Conservation (phyloP, 2,329 filamentous ascomycete genomes). For the Blumeria graminis region DNA sequence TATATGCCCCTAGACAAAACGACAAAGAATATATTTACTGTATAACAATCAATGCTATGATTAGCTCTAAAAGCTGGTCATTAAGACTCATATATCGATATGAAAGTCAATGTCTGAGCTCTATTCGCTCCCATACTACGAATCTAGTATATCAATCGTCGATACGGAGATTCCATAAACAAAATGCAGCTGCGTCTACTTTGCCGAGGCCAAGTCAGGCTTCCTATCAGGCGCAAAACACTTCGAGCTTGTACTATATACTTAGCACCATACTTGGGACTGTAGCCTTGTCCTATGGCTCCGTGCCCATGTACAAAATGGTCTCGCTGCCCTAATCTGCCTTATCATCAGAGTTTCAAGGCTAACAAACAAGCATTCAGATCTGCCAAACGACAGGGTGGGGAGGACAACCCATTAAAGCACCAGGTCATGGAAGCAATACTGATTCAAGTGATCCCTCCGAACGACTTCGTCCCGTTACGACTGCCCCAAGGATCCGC, state of each 20-base stretch:
- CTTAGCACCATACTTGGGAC: slow-evolving; percentile 58
- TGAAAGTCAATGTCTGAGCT: too few relatives aligned
- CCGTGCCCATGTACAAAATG: slow-evolving; percentile 75
- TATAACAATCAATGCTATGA: too few relatives aligned
- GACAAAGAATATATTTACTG: too few relatives aligned
- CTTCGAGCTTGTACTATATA: slow-evolving; percentile 47
- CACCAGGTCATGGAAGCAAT: slow-evolving; percentile 35
- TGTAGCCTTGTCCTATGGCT: slow-evolving; percentile 58
- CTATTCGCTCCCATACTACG: too few relatives aligned
- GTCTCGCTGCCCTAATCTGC: slow-evolving; percentile 18
- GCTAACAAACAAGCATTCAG: slow-evolving; percentile 17
- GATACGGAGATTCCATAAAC: too few relatives aligned
- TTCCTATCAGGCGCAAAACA: slow-evolving; percentile 42
- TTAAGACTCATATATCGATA: too few relatives aligned
- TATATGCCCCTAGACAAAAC: too few relatives aligned
- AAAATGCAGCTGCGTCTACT: too few relatives aligned
- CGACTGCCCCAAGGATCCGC: slow-evolving; percentile 58
- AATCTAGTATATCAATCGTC: too few relatives aligned
- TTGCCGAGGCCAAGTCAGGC: slow-evolving; percentile 38
- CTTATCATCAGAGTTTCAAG: not conserved
- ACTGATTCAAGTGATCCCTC: slow-evolving; percentile 37
- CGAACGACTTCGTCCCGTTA: slow-evolving; percentile 56
- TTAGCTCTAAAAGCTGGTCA: too few relatives aligned
- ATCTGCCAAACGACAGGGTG: slow-evolving; percentile 74
- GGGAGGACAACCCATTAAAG: slow-evolving; percentile 79